Base-by-base conservation (phyloP, 768 basidiomycete genomes). In the Lentinula aciculospora region DNA sequence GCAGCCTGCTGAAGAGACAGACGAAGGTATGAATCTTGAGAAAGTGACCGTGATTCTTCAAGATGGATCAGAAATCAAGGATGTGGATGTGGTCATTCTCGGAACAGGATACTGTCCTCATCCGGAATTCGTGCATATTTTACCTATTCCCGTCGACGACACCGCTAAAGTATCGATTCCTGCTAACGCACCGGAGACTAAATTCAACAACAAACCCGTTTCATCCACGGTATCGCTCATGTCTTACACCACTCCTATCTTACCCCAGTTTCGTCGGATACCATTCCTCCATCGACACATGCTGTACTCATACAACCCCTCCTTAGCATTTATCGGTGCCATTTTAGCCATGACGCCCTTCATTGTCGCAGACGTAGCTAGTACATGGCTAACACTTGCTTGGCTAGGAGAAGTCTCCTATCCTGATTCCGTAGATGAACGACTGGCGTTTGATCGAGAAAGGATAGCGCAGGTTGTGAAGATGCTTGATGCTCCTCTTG, bases 91-190 rank as follows among this genome's bases (percentile, higher is more conserved):
- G 4, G 72, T 82, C 25, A 56, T 79, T 9, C 64, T 78, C 19
- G 79, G 78, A 17, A 81, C 79, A 0, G 81, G 80, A 2, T 81
- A 80, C 48, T 70, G 65, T 32, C 74, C 77, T 3, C 61, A 71
- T 6, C 73, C 79, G 0, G 64, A 69, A 19, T 69, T 71, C 57
- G 65, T 72, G 21, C 64, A 63, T 2, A 61, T 69, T 8, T 53
- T 62, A 17, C 45, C 45, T 1, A 12, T 46, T 13, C 21, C 21
- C 12, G 45, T 25, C 25, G 45, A 46, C 8, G 25, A 25, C 45
- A 27, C 21, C 7, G 23, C 27, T 19, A 15, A 4, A 3, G 29
- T 1, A 9, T 13, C 29, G 17, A n/a, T n/a, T 25, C 19, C 19
- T 17, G 23, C 27, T 19, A 15, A 4, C 2, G 29, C 2, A 9